A percentile compares a stretch with the other conserved stretches of the same genome.
Conservation (phyloP, 129 eudicot genomes). For the Arctium minus region DNA sequence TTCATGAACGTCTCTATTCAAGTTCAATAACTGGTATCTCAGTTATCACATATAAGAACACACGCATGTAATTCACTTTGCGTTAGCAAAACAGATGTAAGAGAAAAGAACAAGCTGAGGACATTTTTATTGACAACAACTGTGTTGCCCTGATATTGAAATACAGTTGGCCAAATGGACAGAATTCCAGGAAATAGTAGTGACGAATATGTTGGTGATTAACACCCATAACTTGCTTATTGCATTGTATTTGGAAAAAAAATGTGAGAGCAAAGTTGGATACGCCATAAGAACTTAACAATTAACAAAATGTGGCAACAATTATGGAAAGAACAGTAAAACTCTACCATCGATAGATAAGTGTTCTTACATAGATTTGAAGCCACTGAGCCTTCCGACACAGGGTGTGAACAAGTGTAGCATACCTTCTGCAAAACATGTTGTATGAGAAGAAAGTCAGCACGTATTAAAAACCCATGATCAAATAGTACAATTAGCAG, state of each 20-base stretch:
- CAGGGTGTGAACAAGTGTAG: conserved; percentile 78
- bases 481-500: background rate
- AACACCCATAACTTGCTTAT: background rate
- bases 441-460: background rate
- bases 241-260: background rate
- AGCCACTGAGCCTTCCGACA: conserved; percentile 59
- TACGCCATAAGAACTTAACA: background rate
- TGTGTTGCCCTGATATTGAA: too few species aligned
- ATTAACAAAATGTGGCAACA: background rate
- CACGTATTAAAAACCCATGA: background rate
- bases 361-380: conserved; percentile 74
- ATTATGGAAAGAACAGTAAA: background rate
- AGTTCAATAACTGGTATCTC: too few species aligned
- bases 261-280: background rate
- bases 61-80: too few species aligned
- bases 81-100: too few species aligned
- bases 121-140: too few species aligned
- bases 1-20: too few species aligned
- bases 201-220: background rate
- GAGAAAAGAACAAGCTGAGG: too few species aligned
- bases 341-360: background rate
- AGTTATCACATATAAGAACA: too few species aligned
- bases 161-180: too few species aligned
- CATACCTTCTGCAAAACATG: conserved; percentile 71
- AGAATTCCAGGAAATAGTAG: too few species aligned